Conservation (phyloP, 2,329 filamentous ascomycete genomes). For the Westerdykella aurantiaca region DNA sequence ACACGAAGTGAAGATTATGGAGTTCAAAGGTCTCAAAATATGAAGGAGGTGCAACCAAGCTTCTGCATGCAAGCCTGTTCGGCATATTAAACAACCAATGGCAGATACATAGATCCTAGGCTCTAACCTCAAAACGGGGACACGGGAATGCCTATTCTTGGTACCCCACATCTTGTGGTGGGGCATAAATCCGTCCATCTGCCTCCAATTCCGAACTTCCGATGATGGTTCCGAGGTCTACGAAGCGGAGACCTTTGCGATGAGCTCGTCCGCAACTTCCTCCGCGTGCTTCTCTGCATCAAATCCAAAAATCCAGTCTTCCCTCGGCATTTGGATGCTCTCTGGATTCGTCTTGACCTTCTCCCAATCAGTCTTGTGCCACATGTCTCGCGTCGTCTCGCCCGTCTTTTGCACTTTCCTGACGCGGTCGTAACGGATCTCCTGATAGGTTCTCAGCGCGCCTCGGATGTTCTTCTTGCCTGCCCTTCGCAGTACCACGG, state of each 20-base stretch:
- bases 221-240: background rate
- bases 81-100: conserved; percentile 5
- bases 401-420: conserved; percentile 33
- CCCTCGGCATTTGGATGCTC: conserved; percentile 25
- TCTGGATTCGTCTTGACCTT: conserved; percentile 28
- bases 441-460: conserved; percentile 29
- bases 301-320: conserved; percentile 30
- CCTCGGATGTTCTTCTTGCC: conserved; percentile 26
- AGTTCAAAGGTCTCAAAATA: background rate
- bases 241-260: conserved; percentile 12
- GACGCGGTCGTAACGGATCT: conserved; percentile 30
- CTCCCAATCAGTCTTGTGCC: conserved; percentile 33
- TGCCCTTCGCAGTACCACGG: conserved; percentile 20
- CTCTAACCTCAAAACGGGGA: background rate
- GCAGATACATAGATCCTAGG: background rate
- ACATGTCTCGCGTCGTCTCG: conserved; percentile 31
- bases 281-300: conserved; percentile 29
- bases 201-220: conserved; percentile 15
- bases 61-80: background rate
- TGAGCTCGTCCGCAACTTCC: conserved; percentile 23
- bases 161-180: conserved; percentile 28
- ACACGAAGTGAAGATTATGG: background rate
- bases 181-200: conserved; percentile 15
- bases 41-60: background rate
- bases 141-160: background rate